Evolutionary conservation across 192 early-diverging fungal genomes (phyloP), one percentile per base, ranked within the genome.

Genomic region (Rhizophlyctis rosea): DNA sequence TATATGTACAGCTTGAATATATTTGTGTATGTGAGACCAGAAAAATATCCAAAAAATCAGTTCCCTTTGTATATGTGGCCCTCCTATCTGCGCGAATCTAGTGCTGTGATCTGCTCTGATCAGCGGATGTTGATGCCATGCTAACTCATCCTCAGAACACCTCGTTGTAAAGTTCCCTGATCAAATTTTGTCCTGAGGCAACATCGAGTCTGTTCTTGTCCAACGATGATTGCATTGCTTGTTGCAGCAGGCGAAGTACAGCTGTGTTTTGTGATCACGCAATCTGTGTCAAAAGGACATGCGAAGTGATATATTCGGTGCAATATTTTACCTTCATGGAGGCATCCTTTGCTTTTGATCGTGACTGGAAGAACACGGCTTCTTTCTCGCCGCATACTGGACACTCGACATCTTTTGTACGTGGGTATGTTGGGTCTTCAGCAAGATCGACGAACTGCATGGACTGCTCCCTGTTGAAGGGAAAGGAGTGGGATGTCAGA

Each of bases 401-500:
- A 59, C 81, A 82, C 44, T 34, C 50, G 34, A 51, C 65, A 0
- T 47, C 36, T n/a, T n/a, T n/a, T 9, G 67, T 33, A 25, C 76
- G 71, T 29, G 81, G 81, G 52, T 69, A 79, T 7, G 82, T 84
- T 16, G 80, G 79, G 68, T 84, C 82, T 53, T 54, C 71, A n/a
- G 61, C 51, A 18, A 84, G 68, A 59, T 82, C 82, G 2, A 63
- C 61, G 18, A 32, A 34, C 21, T 62, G 73, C 9, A 74, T 56
- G 14, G 78, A 76, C 52, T 75, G 67, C 32, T 81, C 79, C 9
- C 78, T 78, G 48, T 49, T 31, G 32, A 51, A 32, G 2, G n/a
- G n/a, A n/a, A n/a, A n/a, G n/a, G n/a, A n/a, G n/a, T n/a, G n/a
- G n/a, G n/a, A n/a, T n/a, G n/a, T n/a, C n/a, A n/a, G n/a, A n/a